Evolutionary conservation across 768 basidiomycete species (phyloP).

Genomic region (Leccinum pellstonianum): DNA sequence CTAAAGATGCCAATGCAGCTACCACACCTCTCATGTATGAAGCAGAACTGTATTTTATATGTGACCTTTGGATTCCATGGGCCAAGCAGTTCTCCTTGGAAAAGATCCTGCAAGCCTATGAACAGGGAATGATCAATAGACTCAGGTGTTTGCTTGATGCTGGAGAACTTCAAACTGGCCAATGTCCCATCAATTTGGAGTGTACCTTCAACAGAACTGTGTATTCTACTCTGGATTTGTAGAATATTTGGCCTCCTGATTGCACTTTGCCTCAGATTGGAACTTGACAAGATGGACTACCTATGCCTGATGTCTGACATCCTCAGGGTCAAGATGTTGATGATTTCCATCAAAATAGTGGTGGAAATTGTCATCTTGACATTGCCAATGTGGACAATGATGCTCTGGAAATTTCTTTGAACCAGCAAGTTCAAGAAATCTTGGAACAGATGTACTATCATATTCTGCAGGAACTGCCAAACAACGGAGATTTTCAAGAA

Average conservation of each 20-base stretch:
- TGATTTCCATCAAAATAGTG: not conserved
- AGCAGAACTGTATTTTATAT: not conserved
- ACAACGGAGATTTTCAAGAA: not conserved
- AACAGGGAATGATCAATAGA: not conserved
- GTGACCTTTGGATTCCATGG: not conserved
- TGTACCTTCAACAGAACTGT: not conserved
- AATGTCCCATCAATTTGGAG: not conserved
- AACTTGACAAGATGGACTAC: not conserved
- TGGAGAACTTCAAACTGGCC: not conserved
- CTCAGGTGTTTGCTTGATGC: not conserved
- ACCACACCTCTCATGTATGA: too few relatives aligned
- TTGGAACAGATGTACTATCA: not conserved
- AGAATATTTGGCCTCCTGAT: not conserved
- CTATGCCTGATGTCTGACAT: not conserved
- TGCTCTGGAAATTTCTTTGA: not conserved
- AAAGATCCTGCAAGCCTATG: not conserved
- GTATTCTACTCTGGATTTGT: not conserved
- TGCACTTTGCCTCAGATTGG: not conserved
- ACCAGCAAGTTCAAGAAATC: not conserved
- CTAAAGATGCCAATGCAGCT: too few relatives aligned
- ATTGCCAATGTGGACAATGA: not conserved
- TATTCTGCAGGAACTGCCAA: not conserved
- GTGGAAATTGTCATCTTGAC: not conserved
- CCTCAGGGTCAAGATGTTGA: conserved; percentile 7
- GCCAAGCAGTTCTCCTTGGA: not conserved